Evolutionary conservation across 768 basidiomycete species (phyloP).

Genomic region (Russula dissimulans): DNA sequence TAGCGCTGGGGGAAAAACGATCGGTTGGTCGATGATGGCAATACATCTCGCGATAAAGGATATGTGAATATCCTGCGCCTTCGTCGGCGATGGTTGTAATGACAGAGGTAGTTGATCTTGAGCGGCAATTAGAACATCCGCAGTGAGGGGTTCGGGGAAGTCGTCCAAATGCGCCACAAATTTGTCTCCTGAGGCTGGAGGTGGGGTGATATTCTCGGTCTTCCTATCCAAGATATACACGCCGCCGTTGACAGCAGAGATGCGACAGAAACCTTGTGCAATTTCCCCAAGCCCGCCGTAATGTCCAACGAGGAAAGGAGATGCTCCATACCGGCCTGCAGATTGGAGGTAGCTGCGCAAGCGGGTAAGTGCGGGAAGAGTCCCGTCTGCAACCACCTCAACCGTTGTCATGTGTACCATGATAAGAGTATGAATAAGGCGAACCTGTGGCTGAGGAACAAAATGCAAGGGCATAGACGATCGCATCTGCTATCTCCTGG

Average conservation of each 20-base stretch:
- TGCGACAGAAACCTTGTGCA: conserved; percentile 83
- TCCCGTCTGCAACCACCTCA: conserved; percentile 42
- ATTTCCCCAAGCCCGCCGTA: conserved; percentile 92
- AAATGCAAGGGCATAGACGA: conserved; percentile 74
- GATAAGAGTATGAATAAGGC: conserved; percentile 14
- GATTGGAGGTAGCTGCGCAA: conserved; percentile 68
- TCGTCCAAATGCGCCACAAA: conserved; percentile 48
- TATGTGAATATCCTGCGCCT: not conserved
- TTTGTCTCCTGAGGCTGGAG: not conserved
- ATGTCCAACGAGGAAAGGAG: conserved; percentile 87
- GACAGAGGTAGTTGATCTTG: conserved; percentile 23
- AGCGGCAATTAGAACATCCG: conserved; percentile 48
- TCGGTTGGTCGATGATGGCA: conserved; percentile 39
- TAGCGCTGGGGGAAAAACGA: conserved; percentile 25
- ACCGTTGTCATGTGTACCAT: conserved; percentile 2
- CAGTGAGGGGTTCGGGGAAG: conserved; percentile 49
- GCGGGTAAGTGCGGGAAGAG: conserved; percentile 56
- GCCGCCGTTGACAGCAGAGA: conserved; percentile 70
- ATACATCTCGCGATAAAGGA: conserved; percentile 37
- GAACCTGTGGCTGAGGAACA: conserved; percentile 52
- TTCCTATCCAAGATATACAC: conserved; percentile 63
- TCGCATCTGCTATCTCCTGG: conserved; percentile 44
- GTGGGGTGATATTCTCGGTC: conserved; percentile 25
- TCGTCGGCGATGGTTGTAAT: not conserved
- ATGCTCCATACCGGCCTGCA: conserved; percentile 77